A percentile compares a stretch with the other conserved stretches of the same genome.
Evolutionary conservation across 345 rosid species (phyloP).

Genomic region (Populus simonii): DNA sequence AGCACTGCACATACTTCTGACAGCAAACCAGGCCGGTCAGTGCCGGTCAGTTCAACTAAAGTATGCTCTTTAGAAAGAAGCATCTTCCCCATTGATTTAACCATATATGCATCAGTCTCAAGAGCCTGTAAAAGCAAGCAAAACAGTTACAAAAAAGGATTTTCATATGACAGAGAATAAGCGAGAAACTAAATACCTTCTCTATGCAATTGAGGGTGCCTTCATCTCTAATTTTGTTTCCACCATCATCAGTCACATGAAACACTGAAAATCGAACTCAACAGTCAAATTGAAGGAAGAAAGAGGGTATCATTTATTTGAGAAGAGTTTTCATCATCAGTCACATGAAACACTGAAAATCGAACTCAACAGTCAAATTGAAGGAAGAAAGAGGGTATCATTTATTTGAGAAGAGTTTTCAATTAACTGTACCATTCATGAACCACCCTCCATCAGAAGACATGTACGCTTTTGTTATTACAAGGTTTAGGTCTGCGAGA

Average conservation of each 20-base stretch:
- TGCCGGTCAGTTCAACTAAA: conserved; percentile 73
- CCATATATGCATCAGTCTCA: conserved; percentile 51
- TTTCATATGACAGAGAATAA: neutral
- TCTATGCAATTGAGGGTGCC: conserved; percentile 54
- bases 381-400: neutral
- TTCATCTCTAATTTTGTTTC: conserved; percentile 64
- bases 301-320: no score
- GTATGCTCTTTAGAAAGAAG: conserved; percentile 78
- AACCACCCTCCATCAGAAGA: conserved; percentile 95
- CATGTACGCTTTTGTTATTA: conserved; percentile 80
- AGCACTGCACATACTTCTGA: conserved; percentile 95
- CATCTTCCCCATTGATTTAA: conserved; percentile 29
- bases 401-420: neutral
- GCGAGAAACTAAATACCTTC: conserved; percentile 37
- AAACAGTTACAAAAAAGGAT: neutral
- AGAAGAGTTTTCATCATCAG: conserved; percentile 30
- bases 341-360: conserved; percentile 71
- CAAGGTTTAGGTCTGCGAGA: conserved; percentile 78
- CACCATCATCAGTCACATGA: conserved; percentile 42
- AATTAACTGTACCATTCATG: conserved; percentile 64
- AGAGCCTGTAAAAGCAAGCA: conserved; percentile 51
- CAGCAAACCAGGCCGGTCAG: conserved; percentile 81
- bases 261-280: no score
- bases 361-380: conserved; percentile 2
- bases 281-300: no score